Evolutionary conservation across 305 asterid species (phyloP).

Genomic region (Solanum aculeatissimum): DNA sequence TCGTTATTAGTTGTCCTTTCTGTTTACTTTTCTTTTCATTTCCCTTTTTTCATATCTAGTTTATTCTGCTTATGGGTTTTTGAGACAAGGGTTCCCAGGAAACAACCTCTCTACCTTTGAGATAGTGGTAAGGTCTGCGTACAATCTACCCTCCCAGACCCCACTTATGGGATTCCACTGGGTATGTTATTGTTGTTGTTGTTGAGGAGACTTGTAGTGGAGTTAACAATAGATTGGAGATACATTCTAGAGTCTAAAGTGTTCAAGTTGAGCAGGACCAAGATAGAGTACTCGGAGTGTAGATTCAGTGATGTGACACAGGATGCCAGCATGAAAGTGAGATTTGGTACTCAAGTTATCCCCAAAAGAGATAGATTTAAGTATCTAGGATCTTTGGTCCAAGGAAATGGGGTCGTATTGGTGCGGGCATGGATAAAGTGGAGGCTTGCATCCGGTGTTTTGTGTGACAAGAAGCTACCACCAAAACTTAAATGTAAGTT

Average conservation of each 20-base stretch:
- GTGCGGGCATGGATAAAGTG: not conserved
- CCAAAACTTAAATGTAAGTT: not conserved
- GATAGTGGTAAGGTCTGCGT: too few relatives aligned
- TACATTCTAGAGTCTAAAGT: not conserved
- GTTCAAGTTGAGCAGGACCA: not conserved
- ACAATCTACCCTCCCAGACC: too few relatives aligned
- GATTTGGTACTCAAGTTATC: not conserved
- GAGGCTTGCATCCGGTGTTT: not conserved
- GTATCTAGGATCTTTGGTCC: not conserved
- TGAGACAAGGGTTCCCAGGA: too few relatives aligned
- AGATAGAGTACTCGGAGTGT: not conserved
- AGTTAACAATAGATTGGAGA: not conserved
- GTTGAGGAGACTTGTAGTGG: not conserved
- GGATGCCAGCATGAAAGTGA: not conserved
- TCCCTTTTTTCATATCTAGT: too few relatives aligned
- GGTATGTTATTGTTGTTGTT: too few relatives aligned
- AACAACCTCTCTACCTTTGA: too few relatives aligned
- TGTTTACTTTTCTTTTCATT: too few relatives aligned
- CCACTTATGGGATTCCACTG: too few relatives aligned
- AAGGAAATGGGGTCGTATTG: not conserved
- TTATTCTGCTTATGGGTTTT: too few relatives aligned
- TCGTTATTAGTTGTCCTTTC: too few relatives aligned
- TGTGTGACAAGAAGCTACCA: not conserved
- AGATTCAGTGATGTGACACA: not conserved
- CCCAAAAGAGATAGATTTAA: not conserved